Base-by-base conservation (phyloP, 2,329 filamentous ascomycete genomes). In the Venturia carpophila region DNA sequence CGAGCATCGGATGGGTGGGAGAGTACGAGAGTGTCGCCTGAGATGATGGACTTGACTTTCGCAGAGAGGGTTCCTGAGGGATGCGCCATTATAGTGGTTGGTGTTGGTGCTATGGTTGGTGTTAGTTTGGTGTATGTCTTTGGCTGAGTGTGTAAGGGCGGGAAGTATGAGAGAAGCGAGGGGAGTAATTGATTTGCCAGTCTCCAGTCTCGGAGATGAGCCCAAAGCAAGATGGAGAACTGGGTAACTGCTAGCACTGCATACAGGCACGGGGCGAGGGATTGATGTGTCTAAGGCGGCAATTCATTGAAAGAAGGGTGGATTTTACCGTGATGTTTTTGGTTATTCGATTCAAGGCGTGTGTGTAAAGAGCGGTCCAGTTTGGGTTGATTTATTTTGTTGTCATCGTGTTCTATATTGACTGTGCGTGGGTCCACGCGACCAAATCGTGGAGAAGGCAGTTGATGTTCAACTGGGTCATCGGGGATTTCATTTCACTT, bases 11-110 rank as follows among this genome's bases (percentile, higher is more conserved):
- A 88, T 74, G 90, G 83, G 77, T 90, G 91, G 71, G 88, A 86
- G 72, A 97, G 81, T 69, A 97, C 82, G 71, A 97, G 79, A 37
- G 92, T 96, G 81, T 97, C 94, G 72, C 94, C 94, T 73, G 92
- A 97, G 73, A 95, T 81, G 70, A 96, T 91, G 75, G 89, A 91
- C 83, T 99, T 99, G 78, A 97, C 92, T 73, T 87, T 89, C 75
- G 87, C 83, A 79, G 83, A 85, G 75, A 86, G 58, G 34, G 47
- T 37, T 37, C 15, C 27, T 43, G 21, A 45, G 30, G 62, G 34
- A 17, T 34, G 37, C 30, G 63, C 63, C 63, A 64, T 64, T 49
- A 30, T 43, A 49, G 37, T 27, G 52, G 52, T 58, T 5, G 52
- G 52, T n/a, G 27, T 19, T 39, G 52, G 4, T 56, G 49, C 49